Conservation (phyloP, 1,284 basidiomycete species). For the Tylopilus sp. region DNA sequence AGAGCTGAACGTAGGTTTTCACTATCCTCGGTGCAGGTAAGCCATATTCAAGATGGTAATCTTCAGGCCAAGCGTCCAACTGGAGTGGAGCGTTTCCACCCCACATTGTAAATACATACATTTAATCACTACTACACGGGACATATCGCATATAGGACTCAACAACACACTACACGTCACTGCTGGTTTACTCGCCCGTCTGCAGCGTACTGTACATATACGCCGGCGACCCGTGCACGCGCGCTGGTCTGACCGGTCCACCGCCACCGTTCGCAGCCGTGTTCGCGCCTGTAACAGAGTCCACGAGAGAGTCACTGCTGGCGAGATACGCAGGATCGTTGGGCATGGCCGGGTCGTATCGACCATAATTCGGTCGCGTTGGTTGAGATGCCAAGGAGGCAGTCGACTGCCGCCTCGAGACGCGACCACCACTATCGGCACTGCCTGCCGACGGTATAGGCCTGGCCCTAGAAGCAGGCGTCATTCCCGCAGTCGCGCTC, state of each 20-base stretch:
- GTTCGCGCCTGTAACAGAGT: slow-evolving; percentile 25
- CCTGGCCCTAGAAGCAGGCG: slow-evolving; percentile 13
- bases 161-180: neutral
- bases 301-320: slow-evolving; percentile 26
- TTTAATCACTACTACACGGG: slow-evolving; percentile 1
- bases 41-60: neutral
- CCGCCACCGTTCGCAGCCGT: slow-evolving; percentile 26
- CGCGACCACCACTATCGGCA: slow-evolving; percentile 10
- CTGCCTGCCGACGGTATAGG: slow-evolving; percentile 16
- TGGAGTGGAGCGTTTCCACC: neutral
- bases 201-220: slow-evolving; percentile 21
- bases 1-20: no score
- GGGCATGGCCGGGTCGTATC: slow-evolving; percentile 25
- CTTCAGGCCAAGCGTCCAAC: no score
- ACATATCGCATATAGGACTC: slow-evolving; percentile 18
- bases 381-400: slow-evolving; percentile 22
- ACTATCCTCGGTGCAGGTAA: no score
- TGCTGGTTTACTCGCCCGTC: slow-evolving; percentile 12
- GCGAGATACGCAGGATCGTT: slow-evolving; percentile 24
- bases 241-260: slow-evolving; percentile 18
- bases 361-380: slow-evolving; percentile 18
- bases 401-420: slow-evolving; percentile 22
- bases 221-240: slow-evolving; percentile 19
- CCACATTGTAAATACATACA: slow-evolving; percentile 13
- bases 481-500: slow-evolving; percentile 28